phyloP scores from a whole-genome alignment of 2,329 filamentous ascomycete species.

The Colletotrichum filicis region DNA sequence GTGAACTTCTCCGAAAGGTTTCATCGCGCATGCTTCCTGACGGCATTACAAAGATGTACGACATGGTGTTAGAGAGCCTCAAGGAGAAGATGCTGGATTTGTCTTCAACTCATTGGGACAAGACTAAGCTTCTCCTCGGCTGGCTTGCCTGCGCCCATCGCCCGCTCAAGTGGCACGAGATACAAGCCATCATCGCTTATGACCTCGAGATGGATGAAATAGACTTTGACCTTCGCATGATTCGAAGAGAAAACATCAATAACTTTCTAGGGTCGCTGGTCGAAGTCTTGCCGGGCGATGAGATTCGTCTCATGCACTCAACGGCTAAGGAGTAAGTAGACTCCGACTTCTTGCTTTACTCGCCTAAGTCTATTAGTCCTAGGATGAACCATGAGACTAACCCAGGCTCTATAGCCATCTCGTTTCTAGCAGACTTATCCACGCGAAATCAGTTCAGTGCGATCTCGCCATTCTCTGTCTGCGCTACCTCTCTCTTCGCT shows the following conservation, averaged over 20 bases:
- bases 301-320: constrained; percentile 50
- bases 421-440: constrained; percentile 39
- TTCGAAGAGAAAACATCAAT: constrained; percentile 41
- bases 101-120: constrained; percentile 35
- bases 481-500: constrained; percentile 46
- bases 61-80: constrained; percentile 39
- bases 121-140: constrained; percentile 46
- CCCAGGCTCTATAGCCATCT: constrained; percentile 36
- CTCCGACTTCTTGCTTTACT: not conserved
- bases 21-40: constrained; percentile 31
- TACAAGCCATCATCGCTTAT: constrained; percentile 49
- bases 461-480: constrained; percentile 47
- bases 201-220: constrained; percentile 20
- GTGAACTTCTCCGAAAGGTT: constrained; percentile 38
- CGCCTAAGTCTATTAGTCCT: no score
- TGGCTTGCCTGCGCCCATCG: constrained; percentile 54
- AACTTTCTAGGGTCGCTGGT: constrained; percentile 51
- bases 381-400: not conserved
- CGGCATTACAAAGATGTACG: constrained; percentile 30
- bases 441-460: constrained; percentile 40
- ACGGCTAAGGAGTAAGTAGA: constrained; percentile 47
- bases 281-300: constrained; percentile 42
- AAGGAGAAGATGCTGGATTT: not conserved
- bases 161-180: constrained; percentile 52
- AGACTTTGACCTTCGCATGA: constrained; percentile 36